These are phyloP conservation scores for Prosopis cineraria DNA, from an alignment of 306 rosid species.

Conservation along the genomic window DNA sequence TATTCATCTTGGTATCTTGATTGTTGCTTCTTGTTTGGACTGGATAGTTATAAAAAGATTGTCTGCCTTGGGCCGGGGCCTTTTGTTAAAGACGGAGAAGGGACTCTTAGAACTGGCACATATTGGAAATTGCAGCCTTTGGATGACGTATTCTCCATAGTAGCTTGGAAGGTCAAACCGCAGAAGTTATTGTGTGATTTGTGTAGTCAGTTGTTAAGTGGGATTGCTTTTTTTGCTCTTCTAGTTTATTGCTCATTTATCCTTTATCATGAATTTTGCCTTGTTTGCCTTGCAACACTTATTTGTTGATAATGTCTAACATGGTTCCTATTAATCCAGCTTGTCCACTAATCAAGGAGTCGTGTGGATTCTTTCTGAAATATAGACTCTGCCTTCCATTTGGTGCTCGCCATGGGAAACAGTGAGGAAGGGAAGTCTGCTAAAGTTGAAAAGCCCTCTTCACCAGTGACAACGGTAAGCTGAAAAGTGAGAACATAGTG, in stretches of 20 bases:
- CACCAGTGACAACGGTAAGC: slow-evolving; percentile 69
- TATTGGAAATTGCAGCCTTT: slow-evolving; percentile 19
- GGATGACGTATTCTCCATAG: slow-evolving; percentile 16
- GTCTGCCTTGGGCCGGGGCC: background rate
- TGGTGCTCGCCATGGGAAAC: slow-evolving; percentile 65
- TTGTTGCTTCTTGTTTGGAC: background rate
- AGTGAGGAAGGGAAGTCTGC: slow-evolving; percentile 69
- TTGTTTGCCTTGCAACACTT: slow-evolving; percentile 18
- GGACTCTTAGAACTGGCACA: background rate
- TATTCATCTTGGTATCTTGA: background rate
- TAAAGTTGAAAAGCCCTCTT: slow-evolving; percentile 67
- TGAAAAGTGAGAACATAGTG: slow-evolving; percentile 32
- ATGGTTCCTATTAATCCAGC: slow-evolving; percentile 34
- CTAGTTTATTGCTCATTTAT: background rate
- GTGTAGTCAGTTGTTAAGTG: slow-evolving; percentile 15
- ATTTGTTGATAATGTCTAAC: slow-evolving; percentile 20
- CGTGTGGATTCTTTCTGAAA: background rate
- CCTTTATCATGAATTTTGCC: slow-evolving; percentile 2
- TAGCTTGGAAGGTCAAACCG: slow-evolving; percentile 21
- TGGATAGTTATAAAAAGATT: background rate
- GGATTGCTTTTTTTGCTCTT: slow-evolving; percentile 5
- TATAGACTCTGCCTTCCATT: slow-evolving; percentile 16
- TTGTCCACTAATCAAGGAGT: slow-evolving; percentile 32
- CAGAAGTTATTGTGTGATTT: slow-evolving; percentile 9
- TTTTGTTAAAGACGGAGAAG: background rate